Evolutionary conservation across 371 early-diverging fungal species (phyloP).

Genomic region (Mortierella sp.): DNA sequence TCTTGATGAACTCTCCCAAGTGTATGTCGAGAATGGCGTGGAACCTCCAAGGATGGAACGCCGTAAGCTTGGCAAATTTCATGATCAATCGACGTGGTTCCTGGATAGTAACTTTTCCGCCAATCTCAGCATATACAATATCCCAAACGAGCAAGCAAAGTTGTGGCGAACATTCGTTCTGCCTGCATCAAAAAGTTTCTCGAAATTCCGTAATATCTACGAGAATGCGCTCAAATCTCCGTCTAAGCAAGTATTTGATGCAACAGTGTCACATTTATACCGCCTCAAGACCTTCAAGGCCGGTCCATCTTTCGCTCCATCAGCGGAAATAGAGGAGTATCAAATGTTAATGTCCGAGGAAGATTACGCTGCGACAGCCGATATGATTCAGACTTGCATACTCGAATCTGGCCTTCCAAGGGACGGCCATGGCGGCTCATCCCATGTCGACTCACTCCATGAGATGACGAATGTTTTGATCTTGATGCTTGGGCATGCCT

Average conservation of each 20-base stretch:
- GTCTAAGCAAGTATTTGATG: constrained; percentile 51
- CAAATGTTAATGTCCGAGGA: not conserved
- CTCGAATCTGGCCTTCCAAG: constrained; percentile 43
- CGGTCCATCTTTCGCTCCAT: not conserved
- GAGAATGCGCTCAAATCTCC: constrained; percentile 31
- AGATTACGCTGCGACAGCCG: not conserved
- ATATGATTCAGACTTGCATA: constrained; percentile 30
- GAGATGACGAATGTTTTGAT: constrained; percentile 24
- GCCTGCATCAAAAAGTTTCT: not conserved
- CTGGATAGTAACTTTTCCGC: constrained; percentile 5
- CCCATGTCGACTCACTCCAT: constrained; percentile 27
- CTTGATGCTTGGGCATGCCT: constrained; percentile 18
- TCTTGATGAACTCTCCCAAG: not conserved
- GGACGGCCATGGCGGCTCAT: constrained; percentile 31
- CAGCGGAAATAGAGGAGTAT: not conserved
- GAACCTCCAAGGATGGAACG: not conserved
- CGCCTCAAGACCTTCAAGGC: constrained; percentile 36
- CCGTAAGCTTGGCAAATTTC: constrained; percentile 20
- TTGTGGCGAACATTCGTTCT: constrained; percentile 29
- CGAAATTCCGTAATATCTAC: constrained; percentile 11
- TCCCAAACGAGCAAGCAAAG: constrained; percentile 31
- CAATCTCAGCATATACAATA: constrained; percentile 2
- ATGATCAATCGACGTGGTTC: not conserved
- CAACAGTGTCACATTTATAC: constrained; percentile 56
- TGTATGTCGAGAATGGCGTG: not conserved